Conservation (phyloP, 305 asterid genomes). For the Rubia occidens region DNA sequence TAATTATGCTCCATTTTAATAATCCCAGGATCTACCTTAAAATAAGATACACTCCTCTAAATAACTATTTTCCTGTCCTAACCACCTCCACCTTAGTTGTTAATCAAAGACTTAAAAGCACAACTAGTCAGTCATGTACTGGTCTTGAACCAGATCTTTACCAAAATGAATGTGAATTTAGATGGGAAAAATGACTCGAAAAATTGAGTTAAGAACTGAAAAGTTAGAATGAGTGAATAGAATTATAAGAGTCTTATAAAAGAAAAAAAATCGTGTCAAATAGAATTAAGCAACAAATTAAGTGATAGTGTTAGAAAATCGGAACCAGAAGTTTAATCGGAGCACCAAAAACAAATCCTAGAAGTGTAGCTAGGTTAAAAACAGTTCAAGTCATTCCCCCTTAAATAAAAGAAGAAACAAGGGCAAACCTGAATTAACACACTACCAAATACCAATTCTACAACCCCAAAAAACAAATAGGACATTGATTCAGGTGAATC, state of each 20-base stretch:
- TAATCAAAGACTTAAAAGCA: too few species aligned
- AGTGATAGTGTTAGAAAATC: too few species aligned
- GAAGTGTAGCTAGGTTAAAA: constrained; percentile 3
- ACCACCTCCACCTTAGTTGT: constrained; percentile 24
- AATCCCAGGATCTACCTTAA: constrained; percentile 40
- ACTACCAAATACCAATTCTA: constrained; percentile 13
- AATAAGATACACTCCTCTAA: constrained; percentile 25
- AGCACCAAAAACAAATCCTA: background rate
- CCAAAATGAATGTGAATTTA: too few species aligned
- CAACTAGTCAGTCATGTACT: background rate
- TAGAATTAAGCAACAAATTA: too few species aligned
- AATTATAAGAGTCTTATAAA: too few species aligned
- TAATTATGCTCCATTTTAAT: constrained; percentile 18
- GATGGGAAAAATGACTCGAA: too few species aligned
- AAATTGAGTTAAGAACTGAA: too few species aligned
- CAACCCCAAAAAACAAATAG: constrained; percentile 18
- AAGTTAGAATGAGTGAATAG: too few species aligned
- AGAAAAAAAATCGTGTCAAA: too few species aligned
- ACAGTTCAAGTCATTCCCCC: constrained; percentile 20
- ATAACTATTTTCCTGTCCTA: constrained; percentile 17
- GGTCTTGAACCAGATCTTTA: constrained; percentile 7
- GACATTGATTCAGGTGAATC: constrained; percentile 27
- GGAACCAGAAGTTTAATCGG: too few species aligned
- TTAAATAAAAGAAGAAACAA: constrained; percentile 14
- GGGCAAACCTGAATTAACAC: constrained; percentile 12